Base-by-base conservation (phyloP, 345 rosid species). In the Crucihimalaya himalaica region DNA sequence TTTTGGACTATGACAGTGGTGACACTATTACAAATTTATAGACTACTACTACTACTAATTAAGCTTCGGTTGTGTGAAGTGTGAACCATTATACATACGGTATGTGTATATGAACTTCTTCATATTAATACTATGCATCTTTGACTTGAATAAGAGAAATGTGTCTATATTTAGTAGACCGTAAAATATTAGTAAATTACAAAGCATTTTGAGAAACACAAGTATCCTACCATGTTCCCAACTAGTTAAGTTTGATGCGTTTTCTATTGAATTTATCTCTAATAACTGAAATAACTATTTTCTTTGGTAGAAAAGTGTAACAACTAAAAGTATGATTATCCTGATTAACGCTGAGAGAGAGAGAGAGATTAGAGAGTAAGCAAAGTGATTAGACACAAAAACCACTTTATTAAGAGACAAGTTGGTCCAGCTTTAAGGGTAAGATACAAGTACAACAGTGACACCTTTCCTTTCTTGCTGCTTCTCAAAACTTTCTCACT, bases 361-460 rank as follows among this genome's bases (percentile, higher is more conserved):
- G 58, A 5, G 71, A 50, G 51, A 5, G 70, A 69, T 76, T 76
- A 76, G 28, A 76, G 68, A 69, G 32, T 31, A 61, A 69, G 70
- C 79, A 68, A 76, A 68, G 64, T 76, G 70, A 76, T 61, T 76
- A 76, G 70, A 69, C 79, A 62, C 70, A 15, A 23, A 74, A 76
- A 9, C 57, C 64, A 61, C 63, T 68, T 68, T 5, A 51, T 58
- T 50, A 50, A 66, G 67, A 61, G 74, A 42, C 56, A 68, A 31
- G 79, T 61, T 75, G 79, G 79, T 51, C 73, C 63, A 48, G 37
- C 0, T 66, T 50, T 29, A 51, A 67, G 60, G 57, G 72, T 40
- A 60, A 58, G 68, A 57, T 47, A 45, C 48, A 63, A 63, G 18
- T 74, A 56, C 25, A 21, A 60, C 13, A 29, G 68, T 50, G 72